phyloP scores from a whole-genome alignment of 2,329 filamentous ascomycete genomes.

The Fusarium incarnatum region DNA sequence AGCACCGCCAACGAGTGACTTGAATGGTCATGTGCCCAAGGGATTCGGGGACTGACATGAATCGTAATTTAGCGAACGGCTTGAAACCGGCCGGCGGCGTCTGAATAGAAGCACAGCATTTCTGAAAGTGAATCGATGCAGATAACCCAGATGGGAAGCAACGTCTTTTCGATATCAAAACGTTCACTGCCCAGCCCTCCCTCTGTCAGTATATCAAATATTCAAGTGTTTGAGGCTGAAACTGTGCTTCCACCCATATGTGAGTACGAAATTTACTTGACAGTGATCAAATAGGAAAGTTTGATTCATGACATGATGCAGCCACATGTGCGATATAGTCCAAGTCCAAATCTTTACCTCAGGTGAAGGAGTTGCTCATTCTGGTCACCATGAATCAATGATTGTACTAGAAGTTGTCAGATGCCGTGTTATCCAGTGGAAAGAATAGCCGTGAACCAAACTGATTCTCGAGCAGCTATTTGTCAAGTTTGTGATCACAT shows the following conservation, averaged over 20 bases:
- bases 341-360: neutral
- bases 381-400: neutral
- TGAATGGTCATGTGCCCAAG: constrained; percentile 9
- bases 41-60: constrained; percentile 21
- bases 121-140: neutral
- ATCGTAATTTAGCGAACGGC: constrained; percentile 6
- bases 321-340: neutral
- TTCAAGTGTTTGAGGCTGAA: constrained; percentile 19
- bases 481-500: neutral
- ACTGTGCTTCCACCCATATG: constrained; percentile 11
- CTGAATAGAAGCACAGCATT: constrained; percentile 9
- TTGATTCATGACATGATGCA: neutral
- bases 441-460: neutral
- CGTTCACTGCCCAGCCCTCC: neutral
- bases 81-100: neutral
- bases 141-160: neutral
- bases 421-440: neutral
- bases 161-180: neutral
- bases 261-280: neutral
- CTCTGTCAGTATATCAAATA: neutral
- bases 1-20: neutral
- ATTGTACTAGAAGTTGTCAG: neutral
- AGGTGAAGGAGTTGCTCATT: neutral
- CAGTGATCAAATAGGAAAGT: neutral
- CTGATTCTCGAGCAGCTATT: neutral